Conservation (phyloP, 129 eudicot species). For the Deinandra increscens region DNA sequence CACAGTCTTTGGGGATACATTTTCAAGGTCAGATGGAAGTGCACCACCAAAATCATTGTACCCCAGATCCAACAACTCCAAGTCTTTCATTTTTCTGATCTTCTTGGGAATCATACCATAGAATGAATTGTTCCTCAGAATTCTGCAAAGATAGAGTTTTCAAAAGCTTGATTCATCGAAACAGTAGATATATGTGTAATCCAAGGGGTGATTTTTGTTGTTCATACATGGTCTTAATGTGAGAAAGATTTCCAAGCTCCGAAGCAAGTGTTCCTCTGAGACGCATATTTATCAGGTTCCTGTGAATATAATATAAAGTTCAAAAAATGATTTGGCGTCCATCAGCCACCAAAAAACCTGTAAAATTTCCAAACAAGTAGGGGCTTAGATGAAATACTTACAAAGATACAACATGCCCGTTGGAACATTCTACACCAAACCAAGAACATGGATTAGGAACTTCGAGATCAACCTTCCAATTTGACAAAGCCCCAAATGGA, state of each 20-base stretch:
- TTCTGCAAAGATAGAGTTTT: slow-evolving; percentile 40
- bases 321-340: not conserved
- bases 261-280: slow-evolving; percentile 75
- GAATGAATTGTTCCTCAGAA: slow-evolving; percentile 71
- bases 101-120: slow-evolving; percentile 64
- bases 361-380: not conserved
- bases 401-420: slow-evolving; percentile 54
- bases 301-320: slow-evolving; percentile 33
- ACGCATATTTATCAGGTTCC: slow-evolving; percentile 65
- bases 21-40: slow-evolving; percentile 43
- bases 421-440: slow-evolving; percentile 65
- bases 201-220: not conserved
- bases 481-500: slow-evolving; percentile 70
- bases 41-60: slow-evolving; percentile 57
- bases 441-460: slow-evolving; percentile 64
- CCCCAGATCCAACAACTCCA: slow-evolving; percentile 67
- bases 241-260: slow-evolving; percentile 56
- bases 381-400: slow-evolving; percentile 39
- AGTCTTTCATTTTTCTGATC: slow-evolving; percentile 45
- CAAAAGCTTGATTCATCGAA: slow-evolving; percentile 11
- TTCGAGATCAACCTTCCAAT: slow-evolving; percentile 62
- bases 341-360: slow-evolving; percentile 1
- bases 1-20: slow-evolving; percentile 43
- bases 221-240: slow-evolving; percentile 72
- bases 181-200: not conserved